Base-by-base conservation (phyloP, 2,329 filamentous ascomycete species). In the Passalora sequoiae region DNA sequence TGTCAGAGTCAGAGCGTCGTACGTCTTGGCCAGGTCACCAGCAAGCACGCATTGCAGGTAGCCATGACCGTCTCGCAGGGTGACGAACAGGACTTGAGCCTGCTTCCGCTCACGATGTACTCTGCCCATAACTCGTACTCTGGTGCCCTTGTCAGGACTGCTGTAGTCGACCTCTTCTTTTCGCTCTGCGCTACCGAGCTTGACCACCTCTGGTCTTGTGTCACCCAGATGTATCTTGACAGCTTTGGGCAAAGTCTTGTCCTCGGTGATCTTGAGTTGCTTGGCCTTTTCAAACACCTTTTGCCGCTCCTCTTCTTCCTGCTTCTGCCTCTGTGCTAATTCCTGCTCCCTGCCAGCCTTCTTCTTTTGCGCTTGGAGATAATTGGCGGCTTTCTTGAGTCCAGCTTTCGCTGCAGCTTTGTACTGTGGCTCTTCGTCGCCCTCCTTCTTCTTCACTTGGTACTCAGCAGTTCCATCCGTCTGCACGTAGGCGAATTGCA, bases 11-110 rank as follows among this genome's bases (percentile, higher is more conserved):
- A 94, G 73, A 50, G 87, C 86, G 61, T 94, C 88, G 71, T 94
- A 94, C n/a, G 86, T 91, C 74, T 88, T 89, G 55, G 87, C 84
- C 57, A 97, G 76, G 51, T 88, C 76, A 44, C 89, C 89, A 3
- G 80, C 77, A 55, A 96, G 72, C 50, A 95, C 77, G 61, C 87
- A 89, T 72, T 95, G 89, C 65, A 97, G 74, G 60, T 83, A 82
- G 41, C 85, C 86, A 60, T 89, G 86, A 46, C 89, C 89, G 62
- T 94, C 87, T 51, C 82, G 76, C 51, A 95, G 72, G n/a, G 84
- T 91, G 61, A 95, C 75, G 68, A 95, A 96, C 43, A 88, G 82
- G 52, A 87, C 78, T 61, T 86, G 83, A 69, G 91, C 92, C 69
- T 95, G 89, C 49, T 78, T 75, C 49, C 87, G 78, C 65, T 89